These are phyloP conservation scores for Cladophialophora bantiana DNA, from an alignment of 2,329 filamentous ascomycete genomes.

Conservation along the genomic window DNA sequence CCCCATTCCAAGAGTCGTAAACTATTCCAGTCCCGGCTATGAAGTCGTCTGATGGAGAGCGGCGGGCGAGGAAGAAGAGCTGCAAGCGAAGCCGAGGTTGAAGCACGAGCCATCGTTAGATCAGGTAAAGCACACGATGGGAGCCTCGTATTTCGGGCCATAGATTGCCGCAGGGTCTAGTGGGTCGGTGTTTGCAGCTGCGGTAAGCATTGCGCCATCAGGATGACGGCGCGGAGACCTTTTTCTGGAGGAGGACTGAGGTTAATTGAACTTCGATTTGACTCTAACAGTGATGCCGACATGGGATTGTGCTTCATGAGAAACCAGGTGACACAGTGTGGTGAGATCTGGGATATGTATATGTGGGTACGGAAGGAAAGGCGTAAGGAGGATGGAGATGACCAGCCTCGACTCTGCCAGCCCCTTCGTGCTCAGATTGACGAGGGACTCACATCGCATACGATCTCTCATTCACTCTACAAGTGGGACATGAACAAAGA, in stretches of 20 bases:
- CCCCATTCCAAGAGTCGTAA: slow-evolving; percentile 12
- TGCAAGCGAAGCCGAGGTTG: slow-evolving; percentile 16
- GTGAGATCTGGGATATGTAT: not conserved
- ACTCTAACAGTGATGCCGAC: not conserved
- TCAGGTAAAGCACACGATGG: not conserved
- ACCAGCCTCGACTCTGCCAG: not conserved
- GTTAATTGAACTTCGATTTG: not conserved
- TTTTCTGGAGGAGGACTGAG: not conserved
- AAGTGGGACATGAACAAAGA: not conserved
- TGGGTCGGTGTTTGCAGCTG: not conserved
- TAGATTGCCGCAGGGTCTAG: not conserved
- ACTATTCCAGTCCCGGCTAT: slow-evolving; percentile 17
- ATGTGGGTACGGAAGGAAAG: not conserved
- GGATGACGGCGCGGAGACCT: not conserved
- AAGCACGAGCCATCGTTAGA: not conserved
- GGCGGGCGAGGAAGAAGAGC: not conserved
- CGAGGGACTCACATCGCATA: not conserved
- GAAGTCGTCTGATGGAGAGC: not conserved
- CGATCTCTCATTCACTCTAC: not conserved
- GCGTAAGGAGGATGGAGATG: not conserved
- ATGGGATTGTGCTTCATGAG: not conserved
- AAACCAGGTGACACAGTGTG: not conserved
- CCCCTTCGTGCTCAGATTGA: not conserved
- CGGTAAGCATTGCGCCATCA: slow-evolving; percentile 12
- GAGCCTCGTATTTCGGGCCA: slow-evolving; percentile 7